Percentiles rank a stretch among this genome's conserved stretches.
Evolutionary conservation across 805 yeast species (phyloP).

Genomic region (Myxozyma mucilagina): DNA sequence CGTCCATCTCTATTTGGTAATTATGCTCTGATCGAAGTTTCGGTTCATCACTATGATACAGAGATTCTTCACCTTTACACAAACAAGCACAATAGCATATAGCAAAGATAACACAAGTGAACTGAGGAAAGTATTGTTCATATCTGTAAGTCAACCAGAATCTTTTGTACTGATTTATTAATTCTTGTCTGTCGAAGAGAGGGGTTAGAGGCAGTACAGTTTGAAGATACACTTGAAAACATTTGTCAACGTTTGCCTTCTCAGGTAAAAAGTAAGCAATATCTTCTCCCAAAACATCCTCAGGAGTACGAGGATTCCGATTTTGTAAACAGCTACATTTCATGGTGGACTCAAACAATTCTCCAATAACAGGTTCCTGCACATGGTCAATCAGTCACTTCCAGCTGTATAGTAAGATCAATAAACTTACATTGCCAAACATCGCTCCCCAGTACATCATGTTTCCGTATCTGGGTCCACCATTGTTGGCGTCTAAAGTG

Average conservation of each 20-base stretch:
- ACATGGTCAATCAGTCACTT: neutral
- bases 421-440: slow-evolving; percentile 16
- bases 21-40: neutral
- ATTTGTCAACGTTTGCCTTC: slow-evolving; percentile 10
- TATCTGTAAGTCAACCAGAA: slow-evolving; percentile 15
- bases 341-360: neutral
- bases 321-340: neutral
- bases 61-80: slow-evolving; percentile 13
- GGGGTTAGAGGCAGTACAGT: slow-evolving; percentile 22
- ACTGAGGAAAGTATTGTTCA: slow-evolving; percentile 4
- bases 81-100: slow-evolving; percentile 15
- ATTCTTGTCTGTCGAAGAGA: slow-evolving; percentile 11
- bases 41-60: slow-evolving; percentile 6
- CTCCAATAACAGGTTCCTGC: slow-evolving; percentile 4
- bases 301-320: neutral
- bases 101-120: slow-evolving; percentile 9
- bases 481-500: slow-evolving; percentile 15
- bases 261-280: slow-evolving; percentile 12
- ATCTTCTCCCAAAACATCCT: slow-evolving; percentile 5
- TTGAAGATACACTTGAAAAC: slow-evolving; percentile 14
- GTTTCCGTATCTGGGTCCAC: slow-evolving; percentile 18
- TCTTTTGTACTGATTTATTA: slow-evolving; percentile 3
- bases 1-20: slow-evolving; percentile 7
- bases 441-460: slow-evolving; percentile 23
- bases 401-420: neutral